Evolutionary conservation across 164 flowering plant species (phyloP), one percentile per base, ranked within the genome.

Genomic region (Santalum album): DNA sequence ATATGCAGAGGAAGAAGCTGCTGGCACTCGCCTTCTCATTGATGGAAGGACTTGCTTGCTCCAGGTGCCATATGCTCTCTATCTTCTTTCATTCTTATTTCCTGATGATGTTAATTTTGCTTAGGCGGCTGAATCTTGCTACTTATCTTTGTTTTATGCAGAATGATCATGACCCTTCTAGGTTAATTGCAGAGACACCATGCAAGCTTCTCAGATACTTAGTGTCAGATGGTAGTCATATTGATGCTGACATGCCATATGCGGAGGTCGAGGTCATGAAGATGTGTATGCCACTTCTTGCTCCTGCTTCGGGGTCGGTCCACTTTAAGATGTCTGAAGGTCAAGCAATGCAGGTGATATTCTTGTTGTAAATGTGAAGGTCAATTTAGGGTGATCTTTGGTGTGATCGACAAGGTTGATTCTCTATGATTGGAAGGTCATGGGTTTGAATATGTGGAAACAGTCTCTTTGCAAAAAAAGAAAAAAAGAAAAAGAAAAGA

Each of bases 151-250:
- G 43, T 54, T 61, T 7, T 59, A 25, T 65, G 25, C 72, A 94
- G 99, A 94, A 94, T 72, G 99, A 94, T 73, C 99, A 94, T 60
- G 99, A 94, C 69, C 99, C 99, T n/a, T 94, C 99, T 19, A 94
- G 84, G 76, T 72, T 94, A 51, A 72, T 90, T 25, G 97, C 99
- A 12, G 99, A 94, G 78, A 94, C 99, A 59, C 99, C 99, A 46
- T 94, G 99, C 87, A 94, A 94, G 75, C 79, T 94, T 54, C 86
- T 94, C 44, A 78, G 99, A 63, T 94, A 68, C 68, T 65, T 94
- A 66, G 82, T 94, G 51, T 49, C 75, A 12, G 91, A 90, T 79
- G 82, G 81, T 40, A 77, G 94, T 69, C 95, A 90, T 58, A 69
- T 90, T 44, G 99, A 86, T 69, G 87, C 96, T 47, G 99, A 94